A percentile compares a stretch with the other conserved stretches of the same genome.
phyloP scores from a whole-genome alignment of 805 yeast genomes.

The Yarrowia sp. region DNA sequence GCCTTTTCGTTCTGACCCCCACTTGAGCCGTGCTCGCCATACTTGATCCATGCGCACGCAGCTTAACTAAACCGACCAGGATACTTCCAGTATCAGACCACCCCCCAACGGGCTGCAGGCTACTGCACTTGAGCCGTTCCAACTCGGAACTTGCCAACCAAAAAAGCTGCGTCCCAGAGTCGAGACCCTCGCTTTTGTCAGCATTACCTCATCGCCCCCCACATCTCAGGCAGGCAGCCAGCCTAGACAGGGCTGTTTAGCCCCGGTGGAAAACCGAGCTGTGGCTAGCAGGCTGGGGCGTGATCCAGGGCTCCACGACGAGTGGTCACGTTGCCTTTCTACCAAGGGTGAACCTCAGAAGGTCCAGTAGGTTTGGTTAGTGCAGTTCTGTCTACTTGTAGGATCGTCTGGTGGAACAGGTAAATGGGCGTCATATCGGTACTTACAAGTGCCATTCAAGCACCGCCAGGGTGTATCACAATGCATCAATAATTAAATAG shows the following conservation, averaged over 20 bases:
- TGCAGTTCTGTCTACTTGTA: background rate
- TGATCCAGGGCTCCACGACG: too few relatives aligned
- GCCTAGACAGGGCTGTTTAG: background rate
- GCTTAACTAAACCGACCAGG: background rate
- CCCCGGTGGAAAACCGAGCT: too few relatives aligned
- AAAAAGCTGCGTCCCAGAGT: background rate
- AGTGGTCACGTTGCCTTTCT: too few relatives aligned
- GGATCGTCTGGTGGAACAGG: too few relatives aligned
- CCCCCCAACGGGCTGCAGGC: conserved; percentile 9
- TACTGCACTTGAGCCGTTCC: conserved; percentile 14
- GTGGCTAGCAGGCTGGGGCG: too few relatives aligned
- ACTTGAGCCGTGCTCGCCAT: too few relatives aligned
- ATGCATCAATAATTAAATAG: conserved; percentile 17
- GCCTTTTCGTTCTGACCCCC: background rate
- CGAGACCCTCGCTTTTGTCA: background rate
- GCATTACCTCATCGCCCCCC: background rate
- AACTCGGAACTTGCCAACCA: background rate
- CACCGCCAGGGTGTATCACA: too few relatives aligned
- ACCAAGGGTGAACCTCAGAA: too few relatives aligned
- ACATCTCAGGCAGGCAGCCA: too few relatives aligned
- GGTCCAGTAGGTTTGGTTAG: background rate
- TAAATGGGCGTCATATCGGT: background rate
- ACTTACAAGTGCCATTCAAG: background rate
- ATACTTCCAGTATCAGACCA: conserved; percentile 4
- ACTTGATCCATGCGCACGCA: background rate